Evolutionary conservation across 805 yeast genomes (phyloP), one percentile per base, ranked within the genome.

Genomic region (Zygosaccharomyces lentus): DNA sequence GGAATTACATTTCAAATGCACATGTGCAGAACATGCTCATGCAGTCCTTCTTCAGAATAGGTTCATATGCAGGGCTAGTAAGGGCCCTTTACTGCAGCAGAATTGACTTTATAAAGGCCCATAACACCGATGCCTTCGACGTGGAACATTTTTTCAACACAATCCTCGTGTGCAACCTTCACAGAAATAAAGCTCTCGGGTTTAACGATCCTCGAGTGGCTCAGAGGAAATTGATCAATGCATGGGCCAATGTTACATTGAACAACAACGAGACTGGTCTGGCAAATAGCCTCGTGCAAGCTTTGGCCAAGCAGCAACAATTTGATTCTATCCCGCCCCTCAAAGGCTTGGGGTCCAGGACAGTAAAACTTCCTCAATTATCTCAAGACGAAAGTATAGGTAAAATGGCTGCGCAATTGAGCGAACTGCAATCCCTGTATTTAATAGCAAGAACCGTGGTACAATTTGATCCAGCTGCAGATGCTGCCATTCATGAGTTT

Each of bases 141-240:
- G 49, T 60, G 2, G 65, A 62, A 16, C 61, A 56, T 30, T 57
- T 60, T 26, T 61, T 60, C 41, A 61, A 61, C 44, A 50, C 63
- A 1, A 34, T 61, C 17, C 4, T 59, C n/a, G 55, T 57, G 53
- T 61, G 65, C 48, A 56, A 54, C 34, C 31, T 63, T 30, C 65
- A 62, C 19, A 57, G 65, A 49, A 54, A 56, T 36, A 45, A 42
- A 6, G 26, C 51, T 8, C 38, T 45, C 16, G 30, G 50, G 6
- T 54, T 51, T 24, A 43, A 46, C 7, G 59, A 61, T 26, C 35
- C 43, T 25, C 48, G 34, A 9, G 40, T 48, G 16, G 56, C 64
- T 6, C 25, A 26, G 16, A 55, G 44, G 34, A 62, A 62, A 45
- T 43, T 61, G 9, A 30, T 41, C 13, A 50, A 32, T 9, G 56